Percentiles rank a stretch among this genome's conserved stretches.
These are phyloP conservation scores for Aspergillus nomiae DNA, from an alignment of 2,329 filamentous ascomycete species.

Conservation along the genomic window DNA sequence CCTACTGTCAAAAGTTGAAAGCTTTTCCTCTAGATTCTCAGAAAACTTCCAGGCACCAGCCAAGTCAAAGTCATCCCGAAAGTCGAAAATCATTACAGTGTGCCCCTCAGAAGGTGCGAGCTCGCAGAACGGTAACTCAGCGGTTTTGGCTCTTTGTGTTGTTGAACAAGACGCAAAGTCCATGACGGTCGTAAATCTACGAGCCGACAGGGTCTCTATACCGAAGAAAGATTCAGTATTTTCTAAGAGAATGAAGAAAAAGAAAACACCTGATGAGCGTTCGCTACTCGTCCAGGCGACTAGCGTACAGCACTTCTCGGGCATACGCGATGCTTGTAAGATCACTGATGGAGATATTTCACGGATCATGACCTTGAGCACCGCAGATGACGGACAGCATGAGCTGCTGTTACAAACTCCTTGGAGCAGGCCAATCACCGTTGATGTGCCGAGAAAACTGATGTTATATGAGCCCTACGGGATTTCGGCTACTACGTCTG, in stretches of 20 bases:
- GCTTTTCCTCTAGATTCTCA: constrained; percentile 59
- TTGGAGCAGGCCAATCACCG: constrained; percentile 70
- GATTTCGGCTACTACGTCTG: constrained; percentile 58
- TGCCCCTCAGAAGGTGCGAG: constrained; percentile 46
- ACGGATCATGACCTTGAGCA: constrained; percentile 70
- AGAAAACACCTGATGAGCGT: constrained; percentile 24
- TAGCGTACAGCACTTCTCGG: constrained; percentile 61
- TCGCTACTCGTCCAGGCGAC: constrained; percentile 39
- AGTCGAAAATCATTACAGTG: constrained; percentile 64
- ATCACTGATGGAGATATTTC: constrained; percentile 67
- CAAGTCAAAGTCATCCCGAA: constrained; percentile 26
- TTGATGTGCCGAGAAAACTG: constrained; percentile 63
- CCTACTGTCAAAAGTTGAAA: constrained; percentile 70
- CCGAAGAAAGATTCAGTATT: constrained; percentile 29
- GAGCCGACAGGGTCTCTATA: constrained; percentile 50
- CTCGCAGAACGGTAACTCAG: constrained; percentile 33
- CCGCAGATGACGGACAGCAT: constrained; percentile 63
- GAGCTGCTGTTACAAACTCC: constrained; percentile 74
- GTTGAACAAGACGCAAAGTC: constrained; percentile 69
- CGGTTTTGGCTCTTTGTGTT: constrained; percentile 59
- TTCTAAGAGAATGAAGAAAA: constrained; percentile 30
- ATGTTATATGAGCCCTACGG: constrained; percentile 62
- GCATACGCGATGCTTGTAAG: constrained; percentile 73
- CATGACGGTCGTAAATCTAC: constrained; percentile 67
- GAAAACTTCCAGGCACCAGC: constrained; percentile 31